Evolutionary conservation across 2,329 filamentous ascomycete genomes (phyloP), one percentile per base, ranked within the genome.

Genomic region (Ophiostoma piceae): DNA sequence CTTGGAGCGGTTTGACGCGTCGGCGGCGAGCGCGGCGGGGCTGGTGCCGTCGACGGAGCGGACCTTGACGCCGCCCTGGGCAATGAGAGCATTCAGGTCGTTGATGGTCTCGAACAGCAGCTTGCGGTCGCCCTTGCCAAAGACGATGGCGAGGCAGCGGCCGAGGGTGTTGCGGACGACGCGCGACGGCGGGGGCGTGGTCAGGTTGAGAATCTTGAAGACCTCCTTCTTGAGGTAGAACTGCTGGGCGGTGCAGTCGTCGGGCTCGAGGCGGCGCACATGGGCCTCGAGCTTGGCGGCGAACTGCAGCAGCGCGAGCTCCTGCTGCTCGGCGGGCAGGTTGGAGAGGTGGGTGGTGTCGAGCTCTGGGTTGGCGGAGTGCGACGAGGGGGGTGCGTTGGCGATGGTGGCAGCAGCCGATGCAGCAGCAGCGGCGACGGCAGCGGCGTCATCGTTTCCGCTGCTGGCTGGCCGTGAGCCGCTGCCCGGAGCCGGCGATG

Each of bases 31-130:
- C 16, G 57, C 69, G 14, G 57, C 89, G 12, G 68, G 19, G n/a
- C 41, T 89, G 88, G 68, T 68, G 67, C 67, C 62, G 62, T 72
- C 70, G 75, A 97, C 93, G 74, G 88, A 88, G 71, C 97, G 94
- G 68, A 82, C 82, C 77, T 90, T 90, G 43, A 84, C 84, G 78
- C 96, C 97, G n/a, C 90, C 87, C 26, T 88, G 87, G 71, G 71
- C 62, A 16, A 88, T 88, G 65, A 96, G 78, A 12, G 81, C 83
- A 11, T 94, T 84, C 12, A 98, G 83, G 74, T 98, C 94, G 76
- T 95, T 96, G 77, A 98, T 91, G 0, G 92, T 96, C 79, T 99
- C 95, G 77, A 96, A 97, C 2, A 99, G 85, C 67, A 96, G 84
- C 77, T 96, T 97, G 73, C 94, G 87, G 79, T 97, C 94, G 14